Evolutionary conservation across 805 yeast genomes (phyloP), one percentile per base, ranked within the genome.

Genomic region (Ogataea philodendri): DNA sequence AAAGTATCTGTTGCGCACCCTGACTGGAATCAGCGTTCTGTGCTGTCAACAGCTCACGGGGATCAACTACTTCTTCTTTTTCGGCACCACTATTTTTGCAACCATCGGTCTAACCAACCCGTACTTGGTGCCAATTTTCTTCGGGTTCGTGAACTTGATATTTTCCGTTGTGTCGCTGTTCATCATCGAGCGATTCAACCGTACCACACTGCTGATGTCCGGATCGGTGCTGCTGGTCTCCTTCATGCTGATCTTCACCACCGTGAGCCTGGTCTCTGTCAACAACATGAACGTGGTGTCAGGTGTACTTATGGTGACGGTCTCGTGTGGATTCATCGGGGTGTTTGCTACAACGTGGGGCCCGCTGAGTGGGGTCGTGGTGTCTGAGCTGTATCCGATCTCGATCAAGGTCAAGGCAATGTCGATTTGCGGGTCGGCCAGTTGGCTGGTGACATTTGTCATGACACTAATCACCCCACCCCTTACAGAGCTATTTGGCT

Each of bases 271-370:
- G 3, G 63, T 67, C 37, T 53, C 64, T 9, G 54, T 67, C 26
- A 48, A 24, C 13, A 59, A 36, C 65, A 64, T 19, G 36, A 32
- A 49, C 37, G 55, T 41, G 29, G 66, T 74, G 22, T 80, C 80
- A 33, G 53, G 64, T 21, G 68, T 70, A 3, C 66, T 78, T 74
- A 74, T 82, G 52, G 67, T 70, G 35, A 59, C 78, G 24, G 67
- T 83, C 4, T 76, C 86, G 54, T 58, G 60, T 35, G 51, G 72
- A 23, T 82, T 74, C 58, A 77, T 82, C 34, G 67, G 74, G 46
- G 68, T 67, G 39, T 82, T 83, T 59, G 85, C 88, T 3, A 63
- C 77, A 15, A 76, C 84, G 9, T 78, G 86, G 81, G 89, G 88
- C 3, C 86, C 88, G 22, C 73, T 83, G 40, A 69, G 78, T n/a